A percentile compares a stretch with the other conserved stretches of the same genome.
Conservation (phyloP, 2,329 filamentous ascomycete genomes). For the Aureobasidium sp. region DNA sequence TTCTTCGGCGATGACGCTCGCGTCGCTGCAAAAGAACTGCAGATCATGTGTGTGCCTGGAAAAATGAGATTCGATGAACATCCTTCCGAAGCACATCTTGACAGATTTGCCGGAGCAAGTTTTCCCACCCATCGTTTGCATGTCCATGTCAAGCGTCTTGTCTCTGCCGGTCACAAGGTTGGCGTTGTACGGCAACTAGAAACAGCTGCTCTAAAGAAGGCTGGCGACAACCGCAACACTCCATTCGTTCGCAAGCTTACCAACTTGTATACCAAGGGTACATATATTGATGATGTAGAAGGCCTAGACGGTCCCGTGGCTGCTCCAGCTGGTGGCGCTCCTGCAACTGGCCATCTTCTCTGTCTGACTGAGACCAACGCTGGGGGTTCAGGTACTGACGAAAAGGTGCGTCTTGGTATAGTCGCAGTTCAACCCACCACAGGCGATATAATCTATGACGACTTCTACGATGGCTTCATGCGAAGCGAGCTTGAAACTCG, state of each 20-base stretch:
- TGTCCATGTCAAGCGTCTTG: constrained; percentile 88
- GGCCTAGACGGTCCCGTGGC: constrained; percentile 54
- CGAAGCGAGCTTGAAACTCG: constrained; percentile 90
- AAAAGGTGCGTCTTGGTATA: constrained; percentile 86
- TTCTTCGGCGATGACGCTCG: constrained; percentile 96
- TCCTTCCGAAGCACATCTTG: constrained; percentile 82
- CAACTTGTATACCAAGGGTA: constrained; percentile 95
- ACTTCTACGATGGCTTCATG: constrained; percentile 97
- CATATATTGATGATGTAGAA: constrained; percentile 89
- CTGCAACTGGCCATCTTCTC: constrained; percentile 74
- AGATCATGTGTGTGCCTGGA: constrained; percentile 93
- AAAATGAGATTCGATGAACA: constrained; percentile 94
- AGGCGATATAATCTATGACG: constrained; percentile 90
- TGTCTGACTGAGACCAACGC: constrained; percentile 81
- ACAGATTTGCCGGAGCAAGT: constrained; percentile 89
- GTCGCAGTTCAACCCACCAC: constrained; percentile 93
- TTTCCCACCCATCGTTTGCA: constrained; percentile 86
- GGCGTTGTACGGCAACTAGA: constrained; percentile 91
- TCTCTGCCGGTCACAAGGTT: constrained; percentile 89
- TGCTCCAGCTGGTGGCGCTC: constrained; percentile 47
- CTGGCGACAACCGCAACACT: constrained; percentile 84
- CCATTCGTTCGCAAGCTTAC: constrained; percentile 90
- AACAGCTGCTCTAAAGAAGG: constrained; percentile 91
- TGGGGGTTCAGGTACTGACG: constrained; percentile 76
- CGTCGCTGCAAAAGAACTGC: constrained; percentile 77